Evolutionary conservation across 140 eudicot species (phyloP), one percentile per base, ranked within the genome.

Genomic region (Flaveria floridana): DNA sequence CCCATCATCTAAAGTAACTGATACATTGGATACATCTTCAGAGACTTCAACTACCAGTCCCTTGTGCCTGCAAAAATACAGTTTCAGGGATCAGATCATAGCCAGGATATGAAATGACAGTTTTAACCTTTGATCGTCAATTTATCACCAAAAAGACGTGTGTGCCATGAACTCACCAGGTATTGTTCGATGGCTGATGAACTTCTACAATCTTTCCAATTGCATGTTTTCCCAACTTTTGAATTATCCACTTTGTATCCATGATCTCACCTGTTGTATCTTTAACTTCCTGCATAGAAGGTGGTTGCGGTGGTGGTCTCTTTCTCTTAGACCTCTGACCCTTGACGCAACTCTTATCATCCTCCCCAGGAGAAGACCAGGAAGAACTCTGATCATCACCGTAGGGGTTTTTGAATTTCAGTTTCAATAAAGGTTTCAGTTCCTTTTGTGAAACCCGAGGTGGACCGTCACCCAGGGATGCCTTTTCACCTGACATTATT

Each of bases 251-350:
- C 44, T 89, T 87, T 16, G 89, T 96, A 75, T 89, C 96, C 85
- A 84, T 82, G 56, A 91, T 78, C 65, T 58, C 65, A 21, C 65
- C 37, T 58, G 65, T 20, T 23, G 82, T 15, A 66, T 70, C 80
- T 74, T 61, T 74, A 68, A 76, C 84, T 72, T 77, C 86, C 75
- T 81, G 80, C n/a, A 66, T 18, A 39, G 69, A 73, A 37, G 75
- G 68, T 13, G 85, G 23, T 42, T 25, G 72, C 3, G 28, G 52
- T 41, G 84, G 69, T 7, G 96, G 86, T 52, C 97, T 89, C 78
- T 84, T 89, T 65, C 97, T 71, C 79, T 91, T 91, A 25, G 97
- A 91, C 71, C 97, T 86, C 76, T 91, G 97, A 47, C 97, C 96
- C 83, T 89, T 88, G n/a, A 83, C 87, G 65, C 71, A 85, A 80